Base-by-base conservation (phyloP, 257 asterid species). In the Apocynum venetum region DNA sequence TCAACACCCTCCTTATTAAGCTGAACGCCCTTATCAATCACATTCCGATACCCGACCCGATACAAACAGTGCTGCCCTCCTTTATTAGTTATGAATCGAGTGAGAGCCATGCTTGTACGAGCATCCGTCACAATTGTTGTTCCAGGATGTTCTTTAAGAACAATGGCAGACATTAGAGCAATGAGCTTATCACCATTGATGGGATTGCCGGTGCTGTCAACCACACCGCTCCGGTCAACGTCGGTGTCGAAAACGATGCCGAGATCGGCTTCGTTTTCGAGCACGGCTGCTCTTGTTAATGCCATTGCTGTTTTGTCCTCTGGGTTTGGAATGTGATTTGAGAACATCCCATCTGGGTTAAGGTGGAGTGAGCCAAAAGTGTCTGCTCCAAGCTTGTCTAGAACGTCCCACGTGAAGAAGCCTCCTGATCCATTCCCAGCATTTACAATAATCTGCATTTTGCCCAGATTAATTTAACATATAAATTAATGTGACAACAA, bases 341-440 rank as follows among this genome's bases (percentile, higher is more conserved):
- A 97, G 84, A 94, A 94, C 97, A 92, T 92, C 53, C 98, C 98
- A 53, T 94, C 97, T 0, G 98, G 98, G n/a, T 81, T 86, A 19
- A 94, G 96, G 78, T 94, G 90, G 48, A 94, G 92, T 0, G 97
- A 94, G 4, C 98, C 97, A 71, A 94, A 94, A 7, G 98, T 92
- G 86, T 94, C 97, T 19, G 98, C 98, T 71, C 98, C 97, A 0
- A 94, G 93, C 86, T 87, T 91, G 89, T 94, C 98, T 10, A 94
- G 73, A 11, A 94, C 98, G 55, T 89, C 93, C 91, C 90, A 94
- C 2, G 98, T 94, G 89, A 92, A 94, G 89, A 94, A 94, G 1
- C 98, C 97, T 72, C 97, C 98, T 11, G 98, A 94, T 61, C 98
- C 98, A 64, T 94, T 94, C 60, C 98, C 98, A 63, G 98, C 97